phyloP scores from a whole-genome alignment of 1,139 yeast species.

The Meyerozyma carpophila region DNA sequence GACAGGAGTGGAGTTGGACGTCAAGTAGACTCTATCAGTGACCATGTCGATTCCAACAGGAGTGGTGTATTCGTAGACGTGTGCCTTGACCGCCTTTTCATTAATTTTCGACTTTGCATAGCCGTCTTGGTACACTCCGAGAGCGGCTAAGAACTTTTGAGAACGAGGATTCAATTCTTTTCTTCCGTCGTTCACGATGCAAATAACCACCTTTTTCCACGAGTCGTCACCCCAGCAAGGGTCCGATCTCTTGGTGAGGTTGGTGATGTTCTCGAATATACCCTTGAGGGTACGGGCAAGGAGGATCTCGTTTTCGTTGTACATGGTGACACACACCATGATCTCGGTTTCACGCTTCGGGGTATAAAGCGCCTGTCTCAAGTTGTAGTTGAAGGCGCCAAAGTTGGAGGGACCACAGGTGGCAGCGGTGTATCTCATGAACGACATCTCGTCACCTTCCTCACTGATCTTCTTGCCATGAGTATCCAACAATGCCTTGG shows the following conservation, averaged over 20 bases:
- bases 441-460: constrained; percentile 59
- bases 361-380: constrained; percentile 62
- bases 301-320: constrained; percentile 71
- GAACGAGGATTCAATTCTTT: constrained; percentile 62
- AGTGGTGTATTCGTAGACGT: constrained; percentile 75
- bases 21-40: constrained; percentile 48
- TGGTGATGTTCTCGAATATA: constrained; percentile 65
- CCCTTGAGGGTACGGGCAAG: constrained; percentile 74
- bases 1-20: constrained; percentile 60
- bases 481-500: constrained; percentile 51
- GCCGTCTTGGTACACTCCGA: constrained; percentile 79
- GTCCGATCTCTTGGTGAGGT: constrained; percentile 53
- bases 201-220: constrained; percentile 75
- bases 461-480: constrained; percentile 45
- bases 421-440: constrained; percentile 76
- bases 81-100: constrained; percentile 64
- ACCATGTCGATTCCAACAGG: constrained; percentile 68
- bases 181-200: constrained; percentile 76
- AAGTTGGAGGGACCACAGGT: constrained; percentile 75
- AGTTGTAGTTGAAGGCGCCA: constrained; percentile 48
- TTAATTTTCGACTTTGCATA: constrained; percentile 76
- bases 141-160: constrained; percentile 58
- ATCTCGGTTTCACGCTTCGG: constrained; percentile 71
- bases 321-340: constrained; percentile 86
- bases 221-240: constrained; percentile 74